Conservation (phyloP, 2,329 filamentous ascomycete species). For the Coniochaeta pulveracea region DNA sequence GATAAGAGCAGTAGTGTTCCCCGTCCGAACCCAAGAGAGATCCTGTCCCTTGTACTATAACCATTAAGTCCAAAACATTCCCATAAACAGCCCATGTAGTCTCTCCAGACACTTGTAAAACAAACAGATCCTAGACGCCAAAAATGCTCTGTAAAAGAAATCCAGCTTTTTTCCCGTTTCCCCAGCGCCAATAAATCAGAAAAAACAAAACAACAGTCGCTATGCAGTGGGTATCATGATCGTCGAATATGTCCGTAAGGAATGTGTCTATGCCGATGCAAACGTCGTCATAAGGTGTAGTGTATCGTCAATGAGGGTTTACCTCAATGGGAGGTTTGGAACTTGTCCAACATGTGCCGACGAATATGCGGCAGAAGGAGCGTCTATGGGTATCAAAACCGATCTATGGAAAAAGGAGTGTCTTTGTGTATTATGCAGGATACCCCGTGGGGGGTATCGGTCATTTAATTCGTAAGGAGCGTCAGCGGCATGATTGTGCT, state of each 20-base stretch:
- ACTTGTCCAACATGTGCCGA: slow-evolving; percentile 6
- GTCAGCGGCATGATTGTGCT: slow-evolving; percentile 14
- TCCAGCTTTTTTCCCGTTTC: background rate
- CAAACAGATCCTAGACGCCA: too few relatives aligned
- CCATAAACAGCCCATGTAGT: background rate
- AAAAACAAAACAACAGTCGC: slow-evolving; percentile 30
- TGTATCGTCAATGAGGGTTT: slow-evolving; percentile 21
- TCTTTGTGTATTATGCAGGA: slow-evolving; percentile 19
- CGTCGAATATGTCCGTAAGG: slow-evolving; percentile 27
- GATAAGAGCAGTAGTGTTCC: too few relatives aligned
- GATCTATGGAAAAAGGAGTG: slow-evolving; percentile 22
- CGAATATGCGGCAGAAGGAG: slow-evolving; percentile 29
- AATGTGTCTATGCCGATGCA: slow-evolving; percentile 29
- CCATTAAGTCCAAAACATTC: too few relatives aligned
- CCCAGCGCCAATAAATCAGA: slow-evolving; percentile 5
- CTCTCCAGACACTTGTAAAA: too few relatives aligned
- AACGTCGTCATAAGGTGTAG: slow-evolving; percentile 21
- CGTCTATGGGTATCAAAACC: slow-evolving; percentile 23
- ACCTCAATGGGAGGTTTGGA: slow-evolving; percentile 21
- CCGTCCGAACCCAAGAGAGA: too few relatives aligned
- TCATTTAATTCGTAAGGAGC: slow-evolving; percentile 23
- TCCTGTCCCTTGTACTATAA: too few relatives aligned
- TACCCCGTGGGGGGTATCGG: slow-evolving; percentile 10
- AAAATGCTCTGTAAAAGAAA: too few relatives aligned
- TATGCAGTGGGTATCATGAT: slow-evolving; percentile 41